Conservation (phyloP, 2,329 filamentous ascomycete species). For the Penicillium thymicola region DNA sequence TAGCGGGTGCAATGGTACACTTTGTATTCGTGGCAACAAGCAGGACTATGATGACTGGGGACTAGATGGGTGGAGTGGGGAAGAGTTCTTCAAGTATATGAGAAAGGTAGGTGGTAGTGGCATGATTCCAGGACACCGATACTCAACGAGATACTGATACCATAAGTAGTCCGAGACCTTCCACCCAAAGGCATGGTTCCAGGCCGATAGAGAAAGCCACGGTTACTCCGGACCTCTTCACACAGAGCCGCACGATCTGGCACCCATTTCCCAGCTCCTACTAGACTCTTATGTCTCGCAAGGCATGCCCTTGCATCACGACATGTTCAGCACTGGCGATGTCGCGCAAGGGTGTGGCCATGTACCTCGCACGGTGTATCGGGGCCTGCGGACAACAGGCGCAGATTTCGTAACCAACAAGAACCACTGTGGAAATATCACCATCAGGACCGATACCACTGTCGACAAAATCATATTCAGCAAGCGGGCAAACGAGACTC, state of each 20-base stretch:
- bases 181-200: slow-evolving; percentile 57
- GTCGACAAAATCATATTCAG: slow-evolving; percentile 55
- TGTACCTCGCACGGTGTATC: slow-evolving; percentile 51
- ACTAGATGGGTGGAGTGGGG: slow-evolving; percentile 53
- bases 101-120: slow-evolving; percentile 42
- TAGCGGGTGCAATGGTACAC: slow-evolving; percentile 45
- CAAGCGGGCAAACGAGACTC: slow-evolving; percentile 32
- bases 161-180: slow-evolving; percentile 53
- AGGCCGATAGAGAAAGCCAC: slow-evolving; percentile 49
- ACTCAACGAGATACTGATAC: not conserved
- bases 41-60: slow-evolving; percentile 56
- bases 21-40: slow-evolving; percentile 43
- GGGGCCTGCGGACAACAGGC: slow-evolving; percentile 52
- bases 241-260: slow-evolving; percentile 57
- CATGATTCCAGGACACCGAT: not conserved
- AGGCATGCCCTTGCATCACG: slow-evolving; percentile 54
- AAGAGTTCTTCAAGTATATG: slow-evolving; percentile 58
- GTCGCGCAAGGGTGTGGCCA: slow-evolving; percentile 57
- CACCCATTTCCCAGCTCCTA: slow-evolving; percentile 56
- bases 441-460: slow-evolving; percentile 47
- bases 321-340: slow-evolving; percentile 58
- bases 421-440: slow-evolving; percentile 46
- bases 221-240: slow-evolving; percentile 53
- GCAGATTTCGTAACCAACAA: slow-evolving; percentile 53
- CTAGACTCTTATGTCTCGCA: slow-evolving; percentile 54